Conservation (phyloP, 139 green algal species). For the Chlamydomonas asymmetrica region DNA sequence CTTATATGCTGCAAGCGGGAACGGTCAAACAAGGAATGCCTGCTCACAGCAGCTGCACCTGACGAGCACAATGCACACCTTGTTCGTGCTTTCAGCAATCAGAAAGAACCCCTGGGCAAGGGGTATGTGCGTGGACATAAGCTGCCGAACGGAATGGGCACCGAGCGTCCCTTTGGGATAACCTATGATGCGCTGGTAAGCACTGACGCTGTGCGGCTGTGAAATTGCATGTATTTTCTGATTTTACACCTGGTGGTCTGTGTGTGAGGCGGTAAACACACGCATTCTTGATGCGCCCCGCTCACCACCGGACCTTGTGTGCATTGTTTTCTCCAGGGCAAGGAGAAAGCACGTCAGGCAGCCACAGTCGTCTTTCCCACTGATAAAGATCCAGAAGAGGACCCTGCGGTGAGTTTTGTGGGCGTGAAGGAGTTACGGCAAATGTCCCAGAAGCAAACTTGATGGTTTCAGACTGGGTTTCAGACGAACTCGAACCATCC, state of each 20-base stretch:
- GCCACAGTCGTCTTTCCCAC: slow-evolving; percentile 51
- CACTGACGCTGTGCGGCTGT: background rate
- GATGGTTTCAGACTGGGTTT: too few relatives aligned
- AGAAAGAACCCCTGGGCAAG: slow-evolving; percentile 65
- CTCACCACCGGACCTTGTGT: background rate
- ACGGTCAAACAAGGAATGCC: background rate
- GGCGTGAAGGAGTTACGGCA: background rate
- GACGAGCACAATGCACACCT: background rate
- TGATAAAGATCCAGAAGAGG: slow-evolving; percentile 28
- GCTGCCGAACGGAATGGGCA: slow-evolving; percentile 60
- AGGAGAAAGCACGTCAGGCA: slow-evolving; percentile 41
- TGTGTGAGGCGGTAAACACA: too few relatives aligned
- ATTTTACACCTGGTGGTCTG: too few relatives aligned
- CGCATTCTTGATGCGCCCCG: background rate
- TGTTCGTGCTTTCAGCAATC: slow-evolving; percentile 35
- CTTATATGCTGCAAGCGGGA: background rate
- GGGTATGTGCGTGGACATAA: slow-evolving; percentile 57
- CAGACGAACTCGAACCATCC: background rate
- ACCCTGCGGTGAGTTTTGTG: slow-evolving; percentile 17
- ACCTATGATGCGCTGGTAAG: slow-evolving; percentile 54
- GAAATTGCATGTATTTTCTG: too few relatives aligned
- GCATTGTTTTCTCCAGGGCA: slow-evolving; percentile 27
- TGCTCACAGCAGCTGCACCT: background rate
- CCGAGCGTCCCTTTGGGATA: slow-evolving; percentile 51
- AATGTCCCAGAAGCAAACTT: too few relatives aligned